A percentile compares a stretch with the other conserved stretches of the same genome.
These are phyloP conservation scores for Phytophthora colocasiae DNA, from an alignment of 352 stramenopile species.

Conservation along the genomic window DNA sequence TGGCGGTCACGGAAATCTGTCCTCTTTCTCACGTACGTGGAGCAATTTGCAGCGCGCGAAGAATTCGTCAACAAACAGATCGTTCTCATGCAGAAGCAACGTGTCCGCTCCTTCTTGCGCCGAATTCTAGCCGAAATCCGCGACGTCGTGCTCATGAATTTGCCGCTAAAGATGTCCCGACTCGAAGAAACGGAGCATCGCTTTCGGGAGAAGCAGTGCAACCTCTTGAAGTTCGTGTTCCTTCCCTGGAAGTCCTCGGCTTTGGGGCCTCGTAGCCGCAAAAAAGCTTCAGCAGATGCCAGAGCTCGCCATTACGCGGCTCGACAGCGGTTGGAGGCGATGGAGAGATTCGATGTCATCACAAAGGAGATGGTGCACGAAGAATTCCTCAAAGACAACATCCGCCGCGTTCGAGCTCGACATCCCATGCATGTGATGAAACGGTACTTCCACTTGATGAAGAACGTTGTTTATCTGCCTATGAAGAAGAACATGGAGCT, in stretches of 20 bases:
- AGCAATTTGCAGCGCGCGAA: slow-evolving; percentile 72
- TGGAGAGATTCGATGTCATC: slow-evolving; percentile 74
- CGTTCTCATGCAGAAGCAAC: slow-evolving; percentile 47
- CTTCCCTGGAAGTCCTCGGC: slow-evolving; percentile 61
- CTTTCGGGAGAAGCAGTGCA: slow-evolving; percentile 54
- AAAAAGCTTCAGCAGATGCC: slow-evolving; percentile 50
- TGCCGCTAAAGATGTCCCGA: slow-evolving; percentile 57
- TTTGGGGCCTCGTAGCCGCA: slow-evolving; percentile 66
- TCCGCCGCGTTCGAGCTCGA: slow-evolving; percentile 55
- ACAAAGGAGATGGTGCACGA: slow-evolving; percentile 82
- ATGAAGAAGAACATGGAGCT: slow-evolving; percentile 48
- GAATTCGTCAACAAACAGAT: slow-evolving; percentile 71
- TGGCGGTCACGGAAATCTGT: slow-evolving; percentile 60
- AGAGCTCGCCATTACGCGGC: slow-evolving; percentile 57
- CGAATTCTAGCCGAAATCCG: slow-evolving; percentile 67
- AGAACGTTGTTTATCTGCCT: slow-evolving; percentile 48
- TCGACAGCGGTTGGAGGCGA: slow-evolving; percentile 57
- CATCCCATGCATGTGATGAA: slow-evolving; percentile 50
- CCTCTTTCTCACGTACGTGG: slow-evolving; percentile 54
- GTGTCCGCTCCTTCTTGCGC: slow-evolving; percentile 45
- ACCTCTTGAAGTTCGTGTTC: slow-evolving; percentile 48
- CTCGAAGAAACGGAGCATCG: slow-evolving; percentile 63
- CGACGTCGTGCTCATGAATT: slow-evolving; percentile 75
- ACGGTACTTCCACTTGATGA: slow-evolving; percentile 58
- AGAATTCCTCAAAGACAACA: slow-evolving; percentile 83